A percentile compares a stretch with the other conserved stretches of the same genome.
These are phyloP conservation scores for Chaetomiaceae sp. DNA, from an alignment of 2,329 filamentous ascomycete species.

Conservation along the genomic window DNA sequence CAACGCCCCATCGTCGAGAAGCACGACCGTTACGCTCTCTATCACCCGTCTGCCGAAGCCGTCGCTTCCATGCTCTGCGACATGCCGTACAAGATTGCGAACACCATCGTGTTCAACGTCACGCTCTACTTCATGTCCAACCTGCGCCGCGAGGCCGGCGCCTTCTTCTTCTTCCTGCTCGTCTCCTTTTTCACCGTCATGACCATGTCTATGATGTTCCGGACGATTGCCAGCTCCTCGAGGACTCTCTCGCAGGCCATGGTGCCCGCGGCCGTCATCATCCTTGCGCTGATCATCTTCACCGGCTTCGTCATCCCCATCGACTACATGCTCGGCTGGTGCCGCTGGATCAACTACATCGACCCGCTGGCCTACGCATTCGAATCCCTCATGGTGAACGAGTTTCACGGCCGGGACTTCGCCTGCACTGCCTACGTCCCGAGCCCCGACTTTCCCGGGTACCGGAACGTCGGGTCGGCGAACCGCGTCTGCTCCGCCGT, in stretches of 20 bases:
- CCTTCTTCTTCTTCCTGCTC: constrained; percentile 82
- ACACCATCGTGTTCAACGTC: constrained; percentile 70
- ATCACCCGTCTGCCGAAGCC: constrained; percentile 70
- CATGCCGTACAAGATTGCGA: constrained; percentile 74
- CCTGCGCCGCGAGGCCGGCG: constrained; percentile 62
- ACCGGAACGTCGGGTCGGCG: constrained; percentile 29
- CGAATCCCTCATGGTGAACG: constrained; percentile 48
- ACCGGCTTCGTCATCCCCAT: constrained; percentile 64
- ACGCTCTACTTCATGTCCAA: constrained; percentile 84
- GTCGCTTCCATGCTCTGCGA: constrained; percentile 80
- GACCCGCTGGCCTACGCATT: constrained; percentile 77
- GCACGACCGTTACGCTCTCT: constrained; percentile 44
- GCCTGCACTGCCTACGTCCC: constrained; percentile 43
- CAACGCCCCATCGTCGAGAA: constrained; percentile 46
- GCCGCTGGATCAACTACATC: constrained; percentile 75
- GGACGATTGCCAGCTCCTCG: constrained; percentile 70
- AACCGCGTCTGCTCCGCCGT: constrained; percentile 53
- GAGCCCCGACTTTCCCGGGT: constrained; percentile 28
- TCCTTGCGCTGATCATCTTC: constrained; percentile 61
- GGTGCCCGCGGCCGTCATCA: constrained; percentile 54
- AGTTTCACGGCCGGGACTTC: constrained; percentile 60
- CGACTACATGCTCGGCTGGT: constrained; percentile 71
- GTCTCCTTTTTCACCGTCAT: constrained; percentile 68
- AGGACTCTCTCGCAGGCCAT: constrained; percentile 61
- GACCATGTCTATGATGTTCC: constrained; percentile 81